These are phyloP conservation scores for Dictyostelium firmibasis DNA, from an alignment of 78 protist species.

Conservation along the genomic window DNA sequence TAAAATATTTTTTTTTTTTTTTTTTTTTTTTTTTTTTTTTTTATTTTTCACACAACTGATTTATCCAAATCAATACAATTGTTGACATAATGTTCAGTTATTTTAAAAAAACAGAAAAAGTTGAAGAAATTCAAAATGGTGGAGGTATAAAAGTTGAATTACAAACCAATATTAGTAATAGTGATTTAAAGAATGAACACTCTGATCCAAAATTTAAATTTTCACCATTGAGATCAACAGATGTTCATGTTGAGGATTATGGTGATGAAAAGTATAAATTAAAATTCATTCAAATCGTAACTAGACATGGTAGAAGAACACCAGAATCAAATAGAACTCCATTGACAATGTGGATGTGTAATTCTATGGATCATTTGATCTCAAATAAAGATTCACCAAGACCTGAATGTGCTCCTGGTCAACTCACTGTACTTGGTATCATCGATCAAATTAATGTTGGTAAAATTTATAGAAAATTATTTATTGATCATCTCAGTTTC, in stretches of 20 bases:
- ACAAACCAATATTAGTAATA: background rate
- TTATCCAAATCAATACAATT: background rate
- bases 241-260: slow-evolving; percentile 26
- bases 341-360: slow-evolving; percentile 50
- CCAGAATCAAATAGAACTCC: slow-evolving; percentile 45
- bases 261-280: background rate
- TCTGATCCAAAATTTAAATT: background rate
- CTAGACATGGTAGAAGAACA: slow-evolving; percentile 72
- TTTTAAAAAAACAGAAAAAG: background rate
- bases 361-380: slow-evolving; percentile 37
- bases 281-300: slow-evolving; percentile 42
- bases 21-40: too few relatives aligned
- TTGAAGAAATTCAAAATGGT: background rate
- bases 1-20: too few relatives aligned
- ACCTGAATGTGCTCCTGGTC: slow-evolving; percentile 46
- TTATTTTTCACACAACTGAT: too few relatives aligned
- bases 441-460: slow-evolving; percentile 62
- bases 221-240: background rate
- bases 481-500: slow-evolving; percentile 31
- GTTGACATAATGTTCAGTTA: background rate
- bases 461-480: background rate
- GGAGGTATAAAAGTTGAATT: background rate
- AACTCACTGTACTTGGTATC: slow-evolving; percentile 57
- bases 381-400: slow-evolving; percentile 18
- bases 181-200: background rate